phyloP scores from a whole-genome alignment of 345 rosid species.

The Punica granatum region DNA sequence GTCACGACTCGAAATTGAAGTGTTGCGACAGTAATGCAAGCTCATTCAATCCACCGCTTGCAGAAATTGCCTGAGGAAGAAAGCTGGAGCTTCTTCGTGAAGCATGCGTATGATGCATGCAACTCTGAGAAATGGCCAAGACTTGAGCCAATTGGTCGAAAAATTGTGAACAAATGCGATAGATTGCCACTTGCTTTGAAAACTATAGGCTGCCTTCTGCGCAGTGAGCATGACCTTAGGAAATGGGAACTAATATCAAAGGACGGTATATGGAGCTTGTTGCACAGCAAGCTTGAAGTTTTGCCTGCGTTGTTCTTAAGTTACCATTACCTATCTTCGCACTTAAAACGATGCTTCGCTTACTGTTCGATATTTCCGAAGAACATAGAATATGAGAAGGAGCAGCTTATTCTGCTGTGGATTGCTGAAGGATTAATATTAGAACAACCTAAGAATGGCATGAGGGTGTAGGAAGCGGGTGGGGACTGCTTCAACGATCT shows the following conservation, averaged over 20 bases:
- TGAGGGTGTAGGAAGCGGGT: constrained; percentile 15
- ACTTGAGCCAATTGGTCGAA: background rate
- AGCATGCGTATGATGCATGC: no score
- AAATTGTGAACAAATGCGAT: constrained; percentile 8
- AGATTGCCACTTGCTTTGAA: constrained; percentile 14
- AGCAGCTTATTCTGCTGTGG: constrained; percentile 14
- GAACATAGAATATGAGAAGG: constrained; percentile 11
- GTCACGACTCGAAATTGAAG: no score
- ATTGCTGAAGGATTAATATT: constrained; percentile 17
- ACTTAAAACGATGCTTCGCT: constrained; percentile 15
- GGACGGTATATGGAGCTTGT: constrained; percentile 8
- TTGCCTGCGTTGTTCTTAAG: constrained; percentile 13
- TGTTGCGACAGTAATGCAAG: no score
- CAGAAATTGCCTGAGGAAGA: no score
- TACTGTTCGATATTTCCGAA: constrained; percentile 18
- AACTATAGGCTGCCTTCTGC: constrained; percentile 16
- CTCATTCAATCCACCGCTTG: no score
- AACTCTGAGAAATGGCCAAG: background rate
- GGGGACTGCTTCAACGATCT: constrained; percentile 15
- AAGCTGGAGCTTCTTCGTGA: no score
- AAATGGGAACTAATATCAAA: constrained; percentile 13
- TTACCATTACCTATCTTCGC: constrained; percentile 16
- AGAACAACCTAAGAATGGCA: constrained; percentile 3
- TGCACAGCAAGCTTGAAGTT: background rate
- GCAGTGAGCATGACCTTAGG: background rate